A percentile compares a stretch with the other conserved stretches of the same genome.
phyloP scores from a whole-genome alignment of 2,329 filamentous ascomycete species.

The Fusarium agapanthi region DNA sequence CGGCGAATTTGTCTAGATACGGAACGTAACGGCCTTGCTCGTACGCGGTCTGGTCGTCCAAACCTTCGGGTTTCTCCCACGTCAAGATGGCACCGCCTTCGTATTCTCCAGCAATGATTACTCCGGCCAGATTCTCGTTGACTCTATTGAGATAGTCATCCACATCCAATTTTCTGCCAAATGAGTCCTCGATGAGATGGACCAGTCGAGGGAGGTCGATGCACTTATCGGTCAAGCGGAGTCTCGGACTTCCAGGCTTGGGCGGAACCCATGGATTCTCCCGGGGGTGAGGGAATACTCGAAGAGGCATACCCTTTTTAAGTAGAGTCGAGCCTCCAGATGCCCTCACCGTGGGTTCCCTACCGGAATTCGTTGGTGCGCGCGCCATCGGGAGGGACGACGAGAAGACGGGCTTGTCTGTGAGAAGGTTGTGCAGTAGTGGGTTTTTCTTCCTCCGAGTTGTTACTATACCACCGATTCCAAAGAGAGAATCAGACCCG shows the following conservation, averaged over 20 bases:
- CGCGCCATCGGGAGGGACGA: slow-evolving; percentile 84
- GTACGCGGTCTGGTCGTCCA: slow-evolving; percentile 63
- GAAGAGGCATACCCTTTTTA: slow-evolving; percentile 90
- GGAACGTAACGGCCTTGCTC: slow-evolving; percentile 76
- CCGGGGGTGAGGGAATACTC: slow-evolving; percentile 81
- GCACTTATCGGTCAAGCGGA: slow-evolving; percentile 79
- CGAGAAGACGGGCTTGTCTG: slow-evolving; percentile 91
- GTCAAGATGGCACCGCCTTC: slow-evolving; percentile 95
- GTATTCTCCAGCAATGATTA: slow-evolving; percentile 96
- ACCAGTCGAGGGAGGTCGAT: slow-evolving; percentile 87
- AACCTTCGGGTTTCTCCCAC: slow-evolving; percentile 81
- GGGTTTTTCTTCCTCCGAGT: slow-evolving; percentile 75
- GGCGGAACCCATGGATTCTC: slow-evolving; percentile 74
- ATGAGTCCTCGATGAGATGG: slow-evolving; percentile 92
- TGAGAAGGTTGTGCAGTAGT: slow-evolving; percentile 93
- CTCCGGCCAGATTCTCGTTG: slow-evolving; percentile 80
- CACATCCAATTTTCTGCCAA: slow-evolving; percentile 84
- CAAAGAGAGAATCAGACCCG: slow-evolving; percentile 62
- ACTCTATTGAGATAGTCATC: slow-evolving; percentile 85
- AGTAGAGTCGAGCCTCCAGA: slow-evolving; percentile 75
- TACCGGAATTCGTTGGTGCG: slow-evolving; percentile 52
- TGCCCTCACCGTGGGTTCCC: slow-evolving; percentile 15
- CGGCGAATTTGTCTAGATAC: slow-evolving; percentile 97
- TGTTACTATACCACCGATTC: slow-evolving; percentile 60
- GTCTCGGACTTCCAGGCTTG: slow-evolving; percentile 62